Conservation (phyloP, 2,329 filamentous ascomycete species). For the Talaromyces marneffei region DNA sequence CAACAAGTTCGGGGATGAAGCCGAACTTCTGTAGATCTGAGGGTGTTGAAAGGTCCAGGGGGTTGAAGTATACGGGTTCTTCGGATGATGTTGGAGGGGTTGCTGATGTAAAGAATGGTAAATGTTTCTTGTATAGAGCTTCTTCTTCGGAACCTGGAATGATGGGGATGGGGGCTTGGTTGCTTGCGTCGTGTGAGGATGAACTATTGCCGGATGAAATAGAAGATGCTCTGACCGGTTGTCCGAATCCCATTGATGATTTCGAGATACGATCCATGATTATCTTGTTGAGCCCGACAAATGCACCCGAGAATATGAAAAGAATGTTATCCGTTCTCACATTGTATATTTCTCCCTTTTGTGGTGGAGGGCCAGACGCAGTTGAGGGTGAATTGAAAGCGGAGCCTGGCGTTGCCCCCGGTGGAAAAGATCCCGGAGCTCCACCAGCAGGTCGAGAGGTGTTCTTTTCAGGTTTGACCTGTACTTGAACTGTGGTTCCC, state of each 20-base stretch:
- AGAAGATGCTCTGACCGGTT: conserved; percentile 60
- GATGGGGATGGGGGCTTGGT: conserved; percentile 43
- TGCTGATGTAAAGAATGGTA: conserved; percentile 56
- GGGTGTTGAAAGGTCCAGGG: conserved; percentile 67
- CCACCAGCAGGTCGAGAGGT: conserved; percentile 33
- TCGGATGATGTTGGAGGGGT: conserved; percentile 36
- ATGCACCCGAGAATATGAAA: conserved; percentile 94
- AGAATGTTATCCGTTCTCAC: conserved; percentile 94
- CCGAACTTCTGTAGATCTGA: conserved; percentile 77
- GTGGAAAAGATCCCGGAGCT: conserved; percentile 20
- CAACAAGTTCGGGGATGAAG: conserved; percentile 91
- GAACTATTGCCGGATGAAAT: conserved; percentile 24
- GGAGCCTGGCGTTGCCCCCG: conserved; percentile 5
- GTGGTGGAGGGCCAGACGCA: conserved; percentile 26
- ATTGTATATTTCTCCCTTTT: conserved; percentile 58
- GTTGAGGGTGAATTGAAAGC: conserved; percentile 21
- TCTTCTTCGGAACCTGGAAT: conserved; percentile 62
- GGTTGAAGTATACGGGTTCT: conserved; percentile 48
- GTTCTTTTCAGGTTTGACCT: conserved; percentile 61
- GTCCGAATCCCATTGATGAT: conserved; percentile 84
- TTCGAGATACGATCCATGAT: conserved; percentile 82
- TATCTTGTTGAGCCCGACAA: conserved; percentile 83
- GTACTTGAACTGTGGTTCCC: conserved; percentile 86
- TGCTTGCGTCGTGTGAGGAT: conserved; percentile 18
- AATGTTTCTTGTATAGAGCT: conserved; percentile 52